Conservation (phyloP, 2,329 filamentous ascomycete genomes). For the Sporothrix mexicana region DNA sequence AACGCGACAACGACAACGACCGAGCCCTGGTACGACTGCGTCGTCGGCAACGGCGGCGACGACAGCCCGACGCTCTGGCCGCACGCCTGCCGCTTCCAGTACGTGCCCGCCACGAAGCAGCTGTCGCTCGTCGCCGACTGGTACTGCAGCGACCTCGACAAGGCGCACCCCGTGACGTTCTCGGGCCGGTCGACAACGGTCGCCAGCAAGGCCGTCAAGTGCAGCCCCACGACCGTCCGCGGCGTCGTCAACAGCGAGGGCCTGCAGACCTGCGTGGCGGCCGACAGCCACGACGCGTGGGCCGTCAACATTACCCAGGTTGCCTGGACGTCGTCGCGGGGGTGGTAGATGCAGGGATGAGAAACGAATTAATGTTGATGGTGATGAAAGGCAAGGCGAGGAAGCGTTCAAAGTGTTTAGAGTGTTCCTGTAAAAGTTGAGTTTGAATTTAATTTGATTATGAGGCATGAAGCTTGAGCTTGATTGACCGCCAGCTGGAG, state of each 20-base stretch:
- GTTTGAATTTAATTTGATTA: too few species aligned
- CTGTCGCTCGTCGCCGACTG: conserved; percentile 1
- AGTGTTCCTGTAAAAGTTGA: too few species aligned
- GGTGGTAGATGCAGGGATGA: neutral
- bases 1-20: neutral
- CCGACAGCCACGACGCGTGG: neutral
- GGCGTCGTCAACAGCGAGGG: conserved; percentile 10
- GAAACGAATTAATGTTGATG: too few species aligned
- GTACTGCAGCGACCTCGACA: conserved; percentile 19
- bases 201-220: neutral
- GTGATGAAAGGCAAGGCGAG: too few species aligned
- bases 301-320: neutral
- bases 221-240: conserved; percentile 4
- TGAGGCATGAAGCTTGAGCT: too few species aligned
- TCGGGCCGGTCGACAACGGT: neutral
- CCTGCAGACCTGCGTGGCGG: conserved; percentile 11
- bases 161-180: conserved; percentile 5
- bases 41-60: conserved; percentile 22
- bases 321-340: neutral
- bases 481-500: too few species aligned
- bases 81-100: conserved; percentile 18
- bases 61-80: conserved; percentile 22
- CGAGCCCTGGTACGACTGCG: conserved; percentile 20
- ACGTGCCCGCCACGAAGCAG: conserved; percentile 7
- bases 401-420: too few species aligned